Base-by-base conservation (phyloP, 1,284 basidiomycete species). In the Xanthoconium separans region DNA sequence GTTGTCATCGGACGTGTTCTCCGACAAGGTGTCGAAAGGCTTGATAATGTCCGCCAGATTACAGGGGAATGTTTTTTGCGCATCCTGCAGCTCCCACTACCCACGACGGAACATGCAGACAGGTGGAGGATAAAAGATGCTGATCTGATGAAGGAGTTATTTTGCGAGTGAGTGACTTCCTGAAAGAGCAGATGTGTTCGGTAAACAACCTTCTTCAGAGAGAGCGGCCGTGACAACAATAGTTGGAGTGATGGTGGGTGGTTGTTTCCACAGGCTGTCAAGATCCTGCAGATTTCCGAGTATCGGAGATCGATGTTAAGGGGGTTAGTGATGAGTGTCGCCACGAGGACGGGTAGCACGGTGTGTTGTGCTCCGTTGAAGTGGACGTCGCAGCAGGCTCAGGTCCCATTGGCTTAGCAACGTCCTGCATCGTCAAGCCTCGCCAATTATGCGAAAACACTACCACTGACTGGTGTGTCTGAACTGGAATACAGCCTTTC, bases 21-120 rank as follows among this genome's bases (percentile, higher is more conserved):
- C 55, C 97, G 94, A 70, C 93, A 97, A 68, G 89, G 91, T 8
- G 84, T 93, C 16, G 96, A 98, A 71, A 80, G 94, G 58, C 82
- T 98, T 27, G 95, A 98, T 66, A 91, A 90, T 62, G 91, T 98
- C 31, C 82, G 95, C 33, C 85, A 87, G 54, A 84, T 83, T 41
- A 88, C 92, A 2, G 93, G 92, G 0, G 74, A 79, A 60, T 76
- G 79, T 57, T 79, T 93, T 52, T 59, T 82, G 54, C 68, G 70
- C 39, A 70, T 87, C 39, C 59, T 93, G 31, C 59, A 68, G 22
- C 66, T 79, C 10, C 63, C 81, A 3, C 65, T 75, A 29, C 82
- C 81, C 22, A 64, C 63, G 4, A 71, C 78, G 10, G 59, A 67
- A 55, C 66, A 73, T 51, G 66, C 74, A 22, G 71, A 72, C 37